phyloP scores from a whole-genome alignment of 768 basidiomycete species.

The Hebeloma cylindrosporum region DNA sequence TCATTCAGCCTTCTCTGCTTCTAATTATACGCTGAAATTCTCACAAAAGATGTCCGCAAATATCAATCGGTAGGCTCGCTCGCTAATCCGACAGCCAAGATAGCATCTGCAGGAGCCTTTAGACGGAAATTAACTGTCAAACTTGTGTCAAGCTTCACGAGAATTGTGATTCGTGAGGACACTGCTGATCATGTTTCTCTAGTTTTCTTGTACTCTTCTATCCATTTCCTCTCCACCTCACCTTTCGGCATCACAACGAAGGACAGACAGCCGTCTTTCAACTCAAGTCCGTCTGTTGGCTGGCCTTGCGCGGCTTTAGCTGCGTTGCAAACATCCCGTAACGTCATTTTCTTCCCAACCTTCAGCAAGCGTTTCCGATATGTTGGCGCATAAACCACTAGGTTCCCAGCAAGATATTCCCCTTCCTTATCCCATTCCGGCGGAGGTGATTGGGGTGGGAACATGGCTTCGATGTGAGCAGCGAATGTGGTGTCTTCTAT shows the following conservation, averaged over 20 bases:
- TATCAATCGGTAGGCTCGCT: too few relatives aligned
- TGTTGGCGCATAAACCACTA: constrained; percentile 87
- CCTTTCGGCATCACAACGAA: constrained; percentile 81
- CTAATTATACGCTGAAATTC: too few relatives aligned
- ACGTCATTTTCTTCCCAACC: constrained; percentile 87
- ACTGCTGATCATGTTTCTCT: constrained; percentile 30
- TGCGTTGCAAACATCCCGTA: constrained; percentile 71
- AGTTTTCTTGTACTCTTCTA: constrained; percentile 77
- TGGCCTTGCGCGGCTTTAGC: constrained; percentile 61
- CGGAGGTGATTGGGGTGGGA: constrained; percentile 64
- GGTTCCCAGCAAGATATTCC: constrained; percentile 62
- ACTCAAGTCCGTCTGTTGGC: constrained; percentile 73
- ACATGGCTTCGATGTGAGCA: constrained; percentile 78
- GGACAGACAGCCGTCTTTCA: constrained; percentile 79
- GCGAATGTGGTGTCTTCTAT: constrained; percentile 82
- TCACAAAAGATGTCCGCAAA: too few relatives aligned
- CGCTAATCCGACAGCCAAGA: too few relatives aligned
- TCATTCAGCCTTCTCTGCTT: too few relatives aligned
- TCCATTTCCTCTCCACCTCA: constrained; percentile 77
- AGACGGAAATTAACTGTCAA: too few relatives aligned
- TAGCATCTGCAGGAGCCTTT: too few relatives aligned
- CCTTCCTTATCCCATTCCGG: constrained; percentile 76
- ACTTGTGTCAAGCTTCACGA: too few relatives aligned
- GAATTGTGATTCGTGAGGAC: neutral
- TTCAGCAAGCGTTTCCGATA: constrained; percentile 75